Conservation (phyloP, 345 rosid genomes). For the Euphorbia peplus region DNA sequence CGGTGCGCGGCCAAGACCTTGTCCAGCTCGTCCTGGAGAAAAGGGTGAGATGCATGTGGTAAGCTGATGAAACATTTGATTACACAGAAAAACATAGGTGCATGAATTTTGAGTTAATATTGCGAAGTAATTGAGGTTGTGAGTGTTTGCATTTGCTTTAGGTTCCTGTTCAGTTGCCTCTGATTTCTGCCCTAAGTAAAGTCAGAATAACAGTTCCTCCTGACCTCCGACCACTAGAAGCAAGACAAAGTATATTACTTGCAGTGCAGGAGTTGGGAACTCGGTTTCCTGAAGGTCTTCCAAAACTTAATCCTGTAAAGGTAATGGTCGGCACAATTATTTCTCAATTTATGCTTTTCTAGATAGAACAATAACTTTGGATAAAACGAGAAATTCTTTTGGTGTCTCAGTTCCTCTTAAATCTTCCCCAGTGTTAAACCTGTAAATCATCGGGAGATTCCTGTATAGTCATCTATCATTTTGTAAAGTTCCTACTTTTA, state of each 20-base stretch:
- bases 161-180: conserved; percentile 96
- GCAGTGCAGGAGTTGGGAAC: conserved; percentile 78
- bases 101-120: neutral
- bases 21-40: conserved; percentile 88
- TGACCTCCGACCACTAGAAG: conserved; percentile 90
- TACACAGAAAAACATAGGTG: too few species aligned
- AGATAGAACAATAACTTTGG: neutral
- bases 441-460: neutral
- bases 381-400: neutral
- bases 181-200: conserved; percentile 78
- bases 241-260: conserved; percentile 88
- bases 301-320: conserved; percentile 97
- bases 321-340: conserved; percentile 25
- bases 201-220: conserved; percentile 73
- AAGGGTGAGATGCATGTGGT: conserved; percentile 99
- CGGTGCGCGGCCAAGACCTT: conserved; percentile 86
- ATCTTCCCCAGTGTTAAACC: neutral
- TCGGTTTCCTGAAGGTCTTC: conserved; percentile 89
- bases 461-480: neutral
- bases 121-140: conserved; percentile 11
- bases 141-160: conserved; percentile 28
- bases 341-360: neutral
- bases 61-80: conserved; percentile 30
- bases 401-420: neutral
- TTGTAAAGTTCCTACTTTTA: neutral